phyloP scores from a whole-genome alignment of 768 basidiomycete genomes.

The Phylloporus sp. region DNA sequence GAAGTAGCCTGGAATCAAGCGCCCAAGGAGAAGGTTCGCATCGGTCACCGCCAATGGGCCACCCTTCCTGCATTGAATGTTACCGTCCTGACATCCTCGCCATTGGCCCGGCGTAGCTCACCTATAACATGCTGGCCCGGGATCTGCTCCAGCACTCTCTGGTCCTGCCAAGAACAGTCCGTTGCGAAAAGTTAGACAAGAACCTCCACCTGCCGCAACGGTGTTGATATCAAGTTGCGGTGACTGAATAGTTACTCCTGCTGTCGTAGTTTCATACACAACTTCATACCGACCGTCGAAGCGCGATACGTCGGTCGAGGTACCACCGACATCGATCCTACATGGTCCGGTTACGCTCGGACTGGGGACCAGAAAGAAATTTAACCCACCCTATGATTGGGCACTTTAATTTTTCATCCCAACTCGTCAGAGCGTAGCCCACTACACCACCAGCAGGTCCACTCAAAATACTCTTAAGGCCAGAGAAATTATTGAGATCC shows the following conservation, averaged over 20 bases:
- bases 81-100: neutral
- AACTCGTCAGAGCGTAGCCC: constrained; percentile 85
- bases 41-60: constrained; percentile 92
- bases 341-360: neutral
- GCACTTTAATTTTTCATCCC: constrained; percentile 65
- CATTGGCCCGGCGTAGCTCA: constrained; percentile 28
- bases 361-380: neutral
- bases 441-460: constrained; percentile 96
- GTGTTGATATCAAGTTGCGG: constrained; percentile 96
- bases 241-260: constrained; percentile 87
- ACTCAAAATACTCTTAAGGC: constrained; percentile 88
- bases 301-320: constrained; percentile 92
- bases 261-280: constrained; percentile 94
- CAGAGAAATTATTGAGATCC: constrained; percentile 81
- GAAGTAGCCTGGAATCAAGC: constrained; percentile 86
- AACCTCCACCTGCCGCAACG: constrained; percentile 93
- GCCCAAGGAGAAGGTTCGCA: constrained; percentile 86
- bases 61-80: constrained; percentile 57
- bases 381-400: constrained; percentile 79
- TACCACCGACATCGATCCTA: constrained; percentile 91
- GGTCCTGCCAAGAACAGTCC: constrained; percentile 91
- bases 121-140: constrained; percentile 91
- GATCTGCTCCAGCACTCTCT: constrained; percentile 89
- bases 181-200: constrained; percentile 83
- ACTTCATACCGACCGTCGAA: constrained; percentile 89